phyloP scores from a whole-genome alignment of 2,329 filamentous ascomycete genomes.

The Neofusicoccum sp. region DNA sequence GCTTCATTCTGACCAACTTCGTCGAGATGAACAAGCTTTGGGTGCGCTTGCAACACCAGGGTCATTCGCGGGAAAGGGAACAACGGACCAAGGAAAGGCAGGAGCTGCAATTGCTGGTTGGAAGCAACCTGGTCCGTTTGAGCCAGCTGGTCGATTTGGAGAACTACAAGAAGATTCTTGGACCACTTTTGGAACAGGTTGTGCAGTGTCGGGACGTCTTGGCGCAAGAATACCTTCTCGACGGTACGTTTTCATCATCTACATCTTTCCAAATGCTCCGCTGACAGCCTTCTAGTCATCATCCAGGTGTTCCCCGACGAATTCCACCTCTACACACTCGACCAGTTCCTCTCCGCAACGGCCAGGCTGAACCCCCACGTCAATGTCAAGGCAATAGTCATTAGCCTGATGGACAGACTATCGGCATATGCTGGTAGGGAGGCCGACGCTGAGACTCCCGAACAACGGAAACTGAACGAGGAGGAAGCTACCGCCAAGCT shows the following conservation, averaged over 20 bases:
- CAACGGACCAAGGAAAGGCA: conserved; percentile 91
- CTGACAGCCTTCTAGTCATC: conserved; percentile 66
- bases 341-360: conserved; percentile 91
- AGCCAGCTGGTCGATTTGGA: conserved; percentile 96
- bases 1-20: conserved; percentile 97
- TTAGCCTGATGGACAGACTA: conserved; percentile 94
- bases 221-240: conserved; percentile 94
- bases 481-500: conserved; percentile 79
- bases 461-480: conserved; percentile 76
- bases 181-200: conserved; percentile 90
- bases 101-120: conserved; percentile 92
- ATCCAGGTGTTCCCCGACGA: conserved; percentile 99
- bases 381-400: conserved; percentile 97
- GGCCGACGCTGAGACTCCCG: conserved; percentile 68
- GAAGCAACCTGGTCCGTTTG: conserved; percentile 91
- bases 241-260: conserved; percentile 55
- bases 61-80: conserved; percentile 91
- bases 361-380: conserved; percentile 93
- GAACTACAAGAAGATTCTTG: conserved; percentile 90
- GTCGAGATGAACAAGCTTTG: conserved; percentile 99
- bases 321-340: conserved; percentile 94
- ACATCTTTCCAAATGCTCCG: neutral
- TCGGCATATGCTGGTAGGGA: conserved; percentile 95
- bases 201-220: conserved; percentile 97
- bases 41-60: conserved; percentile 96